Evolutionary conservation across 331 rosid genomes (phyloP), one percentile per base, ranked within the genome.

Genomic region (Malus hybrid): DNA sequence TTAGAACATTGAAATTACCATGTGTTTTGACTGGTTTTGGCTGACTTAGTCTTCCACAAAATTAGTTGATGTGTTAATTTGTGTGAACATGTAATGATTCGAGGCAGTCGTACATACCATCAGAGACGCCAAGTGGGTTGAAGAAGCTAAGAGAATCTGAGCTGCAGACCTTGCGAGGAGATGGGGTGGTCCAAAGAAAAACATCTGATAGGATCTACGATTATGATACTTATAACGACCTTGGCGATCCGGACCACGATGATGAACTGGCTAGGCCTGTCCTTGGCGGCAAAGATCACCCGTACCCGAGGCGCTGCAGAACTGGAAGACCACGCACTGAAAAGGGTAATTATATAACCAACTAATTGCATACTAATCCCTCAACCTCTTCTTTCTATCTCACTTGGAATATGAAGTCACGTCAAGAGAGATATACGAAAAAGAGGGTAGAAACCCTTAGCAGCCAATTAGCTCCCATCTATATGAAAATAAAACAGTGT

Each of bases 81-180:
- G 15, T 59, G 65, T 59, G 65, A 4, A 59, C 29, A 50, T 16
- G 9, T 2, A 11, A 22, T 2, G 65, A 27, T 39, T 39, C 44
- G 4, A 39, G 22, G 10, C 48, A 88, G 90, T 79, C 75, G 3
- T 86, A 75, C 69, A 33, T 89, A 77, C 84, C 89, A 73, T 79
- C 87, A 12, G 64, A 85, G 71, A 89, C 93, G 28, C 93, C 90
- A 9, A 83, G 64, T 59, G 93, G 89, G 48, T 65, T 88, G 69
- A 86, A 39, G 74, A 83, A 44, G 80, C 64, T 88, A 5, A 86
- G 93, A 64, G 77, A 86, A 80, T 65, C 71, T 18, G 89, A 81
- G 77, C 52, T 88, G 20, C 19, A 60, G 62, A 42, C 3, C 16
- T 3, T 86, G 11, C 83, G 87, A 77, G 93, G 93, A 14, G 73